Percentiles rank a stretch among this genome's conserved stretches.
Conservation (phyloP, 495 filamentous ascomycete genomes). For the Penicillium macrosclerotiorum region DNA sequence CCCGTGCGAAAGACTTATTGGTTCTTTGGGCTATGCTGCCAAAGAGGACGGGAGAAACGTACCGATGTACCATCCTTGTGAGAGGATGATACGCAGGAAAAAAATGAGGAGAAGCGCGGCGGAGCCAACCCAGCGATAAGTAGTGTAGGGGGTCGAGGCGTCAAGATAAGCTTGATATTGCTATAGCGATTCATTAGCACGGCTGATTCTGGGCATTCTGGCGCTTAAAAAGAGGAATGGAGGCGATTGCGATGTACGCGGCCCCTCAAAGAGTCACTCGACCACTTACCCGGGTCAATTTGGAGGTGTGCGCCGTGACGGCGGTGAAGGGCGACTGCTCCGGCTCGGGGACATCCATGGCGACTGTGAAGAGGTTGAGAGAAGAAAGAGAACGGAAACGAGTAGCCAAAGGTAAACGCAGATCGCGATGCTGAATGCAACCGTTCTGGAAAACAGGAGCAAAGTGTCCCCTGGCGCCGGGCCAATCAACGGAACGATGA, state of each 20-base stretch:
- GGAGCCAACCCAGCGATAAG: conserved; percentile 87
- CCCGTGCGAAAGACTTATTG: no score
- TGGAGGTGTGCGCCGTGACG: conserved; percentile 79
- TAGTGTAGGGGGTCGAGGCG: conserved; percentile 79
- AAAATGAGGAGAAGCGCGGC: conserved; percentile 71
- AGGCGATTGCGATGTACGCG: conserved; percentile 7
- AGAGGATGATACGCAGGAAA: conserved; percentile 82
- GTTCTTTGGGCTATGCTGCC: no score
- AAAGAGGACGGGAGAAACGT: conserved; percentile 25
- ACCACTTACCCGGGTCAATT: conserved; percentile 61
- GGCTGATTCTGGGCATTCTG: conserved; percentile 1
- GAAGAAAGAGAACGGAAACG: conserved; percentile 11
- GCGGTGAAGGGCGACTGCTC: conserved; percentile 82
- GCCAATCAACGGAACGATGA: conserved; percentile 23
- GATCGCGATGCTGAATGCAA: conserved; percentile 30
- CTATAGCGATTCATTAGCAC: conserved; percentile 44
- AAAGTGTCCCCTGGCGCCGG: conserved; percentile 40
- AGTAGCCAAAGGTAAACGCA: conserved; percentile 14
- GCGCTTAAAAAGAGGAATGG: conserved; percentile 1
- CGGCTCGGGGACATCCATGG: conserved; percentile 77
- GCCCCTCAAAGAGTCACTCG: conserved; percentile 31
- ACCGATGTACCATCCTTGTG: conserved; percentile 99
- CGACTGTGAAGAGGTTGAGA: conserved; percentile 14
- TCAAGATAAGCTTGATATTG: conserved; percentile 95
- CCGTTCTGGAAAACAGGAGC: conserved; percentile 29